Evolutionary conservation across 1,284 basidiomycete genomes (phyloP).

Genomic region (Irpex rosettiformis): DNA sequence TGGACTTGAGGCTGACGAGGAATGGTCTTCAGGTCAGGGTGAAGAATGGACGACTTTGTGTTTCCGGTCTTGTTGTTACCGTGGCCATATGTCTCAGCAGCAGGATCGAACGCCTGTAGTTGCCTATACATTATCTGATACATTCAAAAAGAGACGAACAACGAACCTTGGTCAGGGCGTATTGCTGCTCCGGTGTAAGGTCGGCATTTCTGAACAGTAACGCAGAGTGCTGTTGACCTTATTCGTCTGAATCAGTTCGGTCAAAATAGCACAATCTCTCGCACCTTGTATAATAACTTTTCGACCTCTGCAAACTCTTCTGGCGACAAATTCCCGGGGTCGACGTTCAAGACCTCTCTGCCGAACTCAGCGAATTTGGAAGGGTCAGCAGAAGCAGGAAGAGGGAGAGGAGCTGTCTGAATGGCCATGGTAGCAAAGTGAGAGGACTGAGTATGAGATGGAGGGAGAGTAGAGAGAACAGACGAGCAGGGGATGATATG

Average conservation of each 20-base stretch:
- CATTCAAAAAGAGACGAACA: neutral
- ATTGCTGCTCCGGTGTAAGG: constrained; percentile 80
- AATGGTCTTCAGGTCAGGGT: constrained; percentile 85
- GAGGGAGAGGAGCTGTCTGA: constrained; percentile 37
- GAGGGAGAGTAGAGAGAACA: neutral
- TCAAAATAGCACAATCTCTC: neutral
- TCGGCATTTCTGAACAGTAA: constrained; percentile 72
- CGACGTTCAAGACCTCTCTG: constrained; percentile 45
- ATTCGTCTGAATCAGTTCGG: neutral
- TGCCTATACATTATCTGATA: neutral
- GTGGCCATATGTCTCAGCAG: constrained; percentile 74
- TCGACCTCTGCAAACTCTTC: constrained; percentile 49
- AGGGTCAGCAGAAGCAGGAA: constrained; percentile 46
- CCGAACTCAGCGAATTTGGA: constrained; percentile 49
- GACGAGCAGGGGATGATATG: neutral
- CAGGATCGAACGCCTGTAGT: constrained; percentile 66
- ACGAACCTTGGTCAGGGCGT: constrained; percentile 73
- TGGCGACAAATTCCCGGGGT: constrained; percentile 41
- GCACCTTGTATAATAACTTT: constrained; percentile 50
- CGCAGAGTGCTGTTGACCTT: constrained; percentile 52
- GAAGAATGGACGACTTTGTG: constrained; percentile 73
- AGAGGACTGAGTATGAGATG: neutral
- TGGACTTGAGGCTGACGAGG: constrained; percentile 84
- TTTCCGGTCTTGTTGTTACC: constrained; percentile 80
- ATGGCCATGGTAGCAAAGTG: constrained; percentile 35